A percentile compares a stretch with the other conserved stretches of the same genome.
Conservation (phyloP, 352 stramenopile species). For the Globisporangium apiculatum region DNA sequence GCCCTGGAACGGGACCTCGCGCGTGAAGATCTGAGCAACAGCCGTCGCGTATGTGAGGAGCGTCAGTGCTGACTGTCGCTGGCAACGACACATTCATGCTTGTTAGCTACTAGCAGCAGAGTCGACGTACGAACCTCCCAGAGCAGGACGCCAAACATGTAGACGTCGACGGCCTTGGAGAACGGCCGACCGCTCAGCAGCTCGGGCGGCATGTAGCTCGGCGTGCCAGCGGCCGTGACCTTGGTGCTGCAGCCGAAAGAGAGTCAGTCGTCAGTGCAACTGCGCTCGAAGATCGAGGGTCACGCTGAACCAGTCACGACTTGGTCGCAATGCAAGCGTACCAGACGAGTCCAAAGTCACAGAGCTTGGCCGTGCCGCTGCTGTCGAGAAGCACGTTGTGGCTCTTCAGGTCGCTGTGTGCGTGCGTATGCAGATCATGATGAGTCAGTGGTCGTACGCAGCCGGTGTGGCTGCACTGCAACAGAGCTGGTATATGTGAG, state of each 20-base stretch:
- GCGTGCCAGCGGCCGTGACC: constrained; percentile 78
- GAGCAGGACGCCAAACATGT: constrained; percentile 90
- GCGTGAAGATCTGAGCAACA: constrained; percentile 56
- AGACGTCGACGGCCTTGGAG: constrained; percentile 89
- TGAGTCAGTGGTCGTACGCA: background rate
- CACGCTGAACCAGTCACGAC: background rate
- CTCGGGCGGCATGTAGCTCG: constrained; percentile 86
- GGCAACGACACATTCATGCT: too few relatives aligned
- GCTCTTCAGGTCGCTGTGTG: constrained; percentile 82
- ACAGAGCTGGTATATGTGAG: background rate
- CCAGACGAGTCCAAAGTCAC: constrained; percentile 88
- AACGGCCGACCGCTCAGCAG: constrained; percentile 77
- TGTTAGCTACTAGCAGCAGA: background rate
- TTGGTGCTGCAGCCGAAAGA: constrained; percentile 41
- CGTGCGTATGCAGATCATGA: background rate
- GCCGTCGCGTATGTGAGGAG: background rate
- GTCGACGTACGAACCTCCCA: constrained; percentile 57
- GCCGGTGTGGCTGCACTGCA: background rate
- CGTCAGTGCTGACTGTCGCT: too few relatives aligned
- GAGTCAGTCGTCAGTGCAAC: background rate
- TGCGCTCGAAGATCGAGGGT: too few relatives aligned
- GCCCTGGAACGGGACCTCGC: constrained; percentile 69
- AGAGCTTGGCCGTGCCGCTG: constrained; percentile 80
- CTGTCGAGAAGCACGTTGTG: constrained; percentile 81
- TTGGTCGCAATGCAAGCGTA: constrained; percentile 11